Evolutionary conservation across 2,329 filamentous ascomycete genomes (phyloP).

Genomic region (Fusarium coicis): DNA sequence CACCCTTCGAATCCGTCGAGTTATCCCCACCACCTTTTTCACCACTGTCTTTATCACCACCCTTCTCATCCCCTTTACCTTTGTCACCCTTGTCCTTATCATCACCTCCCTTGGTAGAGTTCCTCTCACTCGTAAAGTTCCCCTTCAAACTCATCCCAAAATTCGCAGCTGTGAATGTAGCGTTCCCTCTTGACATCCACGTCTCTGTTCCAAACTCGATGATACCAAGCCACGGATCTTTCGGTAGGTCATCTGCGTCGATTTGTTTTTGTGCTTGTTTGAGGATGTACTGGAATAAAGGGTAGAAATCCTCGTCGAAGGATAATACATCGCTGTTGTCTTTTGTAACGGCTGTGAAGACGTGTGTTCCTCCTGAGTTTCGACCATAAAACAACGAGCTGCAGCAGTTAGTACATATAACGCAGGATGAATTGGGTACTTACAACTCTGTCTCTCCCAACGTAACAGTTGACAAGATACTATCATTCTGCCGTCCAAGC

Average conservation of each 20-base stretch:
- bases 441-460: constrained; percentile 41
- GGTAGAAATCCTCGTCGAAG: constrained; percentile 40
- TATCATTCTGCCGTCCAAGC: constrained; percentile 35
- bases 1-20: neutral
- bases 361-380: constrained; percentile 39
- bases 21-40: neutral
- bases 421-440: neutral
- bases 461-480: constrained; percentile 35
- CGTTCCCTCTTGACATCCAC: constrained; percentile 40
- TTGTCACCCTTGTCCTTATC: neutral
- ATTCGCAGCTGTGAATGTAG: constrained; percentile 42
- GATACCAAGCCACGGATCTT: constrained; percentile 35
- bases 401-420: neutral
- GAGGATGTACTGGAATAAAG: constrained; percentile 40
- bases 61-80: neutral
- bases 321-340: constrained; percentile 34
- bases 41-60: neutral
- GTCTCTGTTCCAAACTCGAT: constrained; percentile 43
- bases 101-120: neutral
- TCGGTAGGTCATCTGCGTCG: constrained; percentile 31
- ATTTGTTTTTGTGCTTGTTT: constrained; percentile 28
- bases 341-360: constrained; percentile 37
- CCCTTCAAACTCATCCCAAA: constrained; percentile 37
- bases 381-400: constrained; percentile 41
- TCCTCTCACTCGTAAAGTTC: neutral